Percentiles rank a stretch among this genome's conserved stretches.
Conservation (phyloP, 306 rosid genomes). For the Argentina anserina region DNA sequence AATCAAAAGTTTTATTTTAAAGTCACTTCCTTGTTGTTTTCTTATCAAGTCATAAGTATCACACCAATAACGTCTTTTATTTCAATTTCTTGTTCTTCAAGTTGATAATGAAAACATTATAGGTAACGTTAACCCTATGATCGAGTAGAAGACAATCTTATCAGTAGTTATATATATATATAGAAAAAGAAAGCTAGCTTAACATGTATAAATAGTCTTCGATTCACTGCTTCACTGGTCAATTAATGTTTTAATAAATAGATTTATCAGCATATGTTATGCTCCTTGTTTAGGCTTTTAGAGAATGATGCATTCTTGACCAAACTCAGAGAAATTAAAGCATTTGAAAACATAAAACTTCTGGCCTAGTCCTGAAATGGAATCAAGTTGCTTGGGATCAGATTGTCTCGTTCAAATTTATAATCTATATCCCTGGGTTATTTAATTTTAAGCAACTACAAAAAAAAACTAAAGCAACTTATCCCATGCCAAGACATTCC, state of each 20-base stretch:
- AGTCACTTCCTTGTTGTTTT: constrained; percentile 20
- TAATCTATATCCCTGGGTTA: neutral
- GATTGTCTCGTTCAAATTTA: neutral
- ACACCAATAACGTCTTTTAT: neutral
- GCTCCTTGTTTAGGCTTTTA: neutral
- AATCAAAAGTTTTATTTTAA: neutral
- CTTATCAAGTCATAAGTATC: constrained; percentile 19
- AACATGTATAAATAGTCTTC: neutral
- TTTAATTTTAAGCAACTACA: neutral
- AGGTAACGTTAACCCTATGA: neutral
- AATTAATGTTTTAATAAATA: neutral
- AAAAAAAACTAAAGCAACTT: neutral
- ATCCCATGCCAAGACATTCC: neutral
- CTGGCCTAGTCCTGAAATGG: neutral
- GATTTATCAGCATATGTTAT: neutral
- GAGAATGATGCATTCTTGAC: constrained; percentile 17
- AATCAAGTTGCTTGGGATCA: neutral
- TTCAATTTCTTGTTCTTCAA: constrained; percentile 22
- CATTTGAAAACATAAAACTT: neutral
- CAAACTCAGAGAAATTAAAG: neutral
- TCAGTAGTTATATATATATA: neutral
- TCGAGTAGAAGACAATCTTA: constrained; percentile 15
- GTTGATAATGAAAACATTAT: constrained; percentile 31
- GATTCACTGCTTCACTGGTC: neutral
- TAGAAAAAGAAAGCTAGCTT: neutral